These are phyloP conservation scores for Stenogyne calaminthoides DNA, from an alignment of 305 asterid genomes.

Conservation along the genomic window DNA sequence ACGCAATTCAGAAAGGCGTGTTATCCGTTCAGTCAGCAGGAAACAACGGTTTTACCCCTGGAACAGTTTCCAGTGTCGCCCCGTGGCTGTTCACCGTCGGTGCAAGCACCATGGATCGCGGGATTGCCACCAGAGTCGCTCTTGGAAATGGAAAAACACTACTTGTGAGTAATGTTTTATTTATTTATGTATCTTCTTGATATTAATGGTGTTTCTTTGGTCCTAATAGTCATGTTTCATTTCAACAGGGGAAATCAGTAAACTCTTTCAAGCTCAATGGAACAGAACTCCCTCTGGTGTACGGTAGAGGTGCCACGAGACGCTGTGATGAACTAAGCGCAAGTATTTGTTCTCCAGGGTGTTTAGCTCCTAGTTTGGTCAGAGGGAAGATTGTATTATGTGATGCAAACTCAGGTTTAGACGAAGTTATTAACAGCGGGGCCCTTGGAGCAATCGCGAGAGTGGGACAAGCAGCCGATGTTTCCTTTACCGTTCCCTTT, in stretches of 20 bases:
- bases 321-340: conserved; percentile 7
- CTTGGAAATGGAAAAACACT: conserved; percentile 43
- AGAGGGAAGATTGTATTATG: conserved; percentile 45
- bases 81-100: conserved; percentile 57
- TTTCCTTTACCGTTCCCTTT: conserved; percentile 28
- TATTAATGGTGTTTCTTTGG: not conserved
- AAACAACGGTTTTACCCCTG: conserved; percentile 40
- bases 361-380: conserved; percentile 30
- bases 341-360: conserved; percentile 21
- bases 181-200: not conserved
- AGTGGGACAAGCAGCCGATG: not conserved
- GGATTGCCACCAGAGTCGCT: conserved; percentile 28
- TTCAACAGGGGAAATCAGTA: conserved; percentile 42
- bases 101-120: conserved; percentile 52
- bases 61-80: conserved; percentile 33
- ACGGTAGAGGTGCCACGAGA: conserved; percentile 30
- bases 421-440: conserved; percentile 13
- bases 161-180: conserved; percentile 22
- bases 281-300: conserved; percentile 34
- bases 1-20: conserved; percentile 41
- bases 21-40: conserved; percentile 47
- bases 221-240: not conserved
- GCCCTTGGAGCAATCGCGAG: conserved; percentile 33
- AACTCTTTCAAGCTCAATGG: conserved; percentile 41
- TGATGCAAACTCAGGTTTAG: not conserved